These are phyloP conservation scores for Bjerkandera adusta DNA, from an alignment of 1,284 basidiomycete genomes.

Conservation along the genomic window DNA sequence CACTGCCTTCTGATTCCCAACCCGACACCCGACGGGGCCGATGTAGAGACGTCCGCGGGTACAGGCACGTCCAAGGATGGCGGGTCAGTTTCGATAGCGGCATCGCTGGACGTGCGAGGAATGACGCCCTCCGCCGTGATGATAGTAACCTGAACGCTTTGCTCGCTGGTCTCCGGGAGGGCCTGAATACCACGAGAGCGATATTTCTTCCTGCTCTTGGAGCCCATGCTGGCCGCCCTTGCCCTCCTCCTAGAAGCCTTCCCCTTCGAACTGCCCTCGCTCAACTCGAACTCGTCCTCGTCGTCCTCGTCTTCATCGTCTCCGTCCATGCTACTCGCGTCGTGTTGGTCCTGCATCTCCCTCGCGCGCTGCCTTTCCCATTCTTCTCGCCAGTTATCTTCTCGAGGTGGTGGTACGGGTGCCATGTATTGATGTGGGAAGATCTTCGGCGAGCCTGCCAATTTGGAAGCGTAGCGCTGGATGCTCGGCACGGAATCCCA, in stretches of 20 bases:
- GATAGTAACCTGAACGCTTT: conserved; percentile 51
- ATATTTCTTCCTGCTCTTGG: conserved; percentile 51
- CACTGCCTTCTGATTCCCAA: conserved; percentile 16
- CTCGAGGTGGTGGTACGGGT: conserved; percentile 43
- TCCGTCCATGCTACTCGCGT: conserved; percentile 74
- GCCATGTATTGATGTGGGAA: conserved; percentile 33
- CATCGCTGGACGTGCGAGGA: neutral
- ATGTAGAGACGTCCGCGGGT: conserved; percentile 6
- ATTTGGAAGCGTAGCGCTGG: conserved; percentile 66
- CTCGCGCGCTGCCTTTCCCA: conserved; percentile 14
- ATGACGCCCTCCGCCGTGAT: conserved; percentile 16
- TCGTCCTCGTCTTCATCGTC: conserved; percentile 84
- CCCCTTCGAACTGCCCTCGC: conserved; percentile 21
- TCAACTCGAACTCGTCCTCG: conserved; percentile 37
- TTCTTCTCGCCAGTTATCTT: conserved; percentile 36
- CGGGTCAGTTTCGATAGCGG: conserved; percentile 8
- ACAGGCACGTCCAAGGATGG: conserved; percentile 5
- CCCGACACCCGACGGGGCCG: conserved; percentile 1
- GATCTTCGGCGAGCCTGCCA: conserved; percentile 48
- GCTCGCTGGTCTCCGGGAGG: conserved; percentile 44
- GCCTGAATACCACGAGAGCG: conserved; percentile 63
- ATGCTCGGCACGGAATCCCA: conserved; percentile 84
- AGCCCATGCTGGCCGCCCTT: conserved; percentile 28
- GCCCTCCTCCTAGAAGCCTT: conserved; percentile 31
- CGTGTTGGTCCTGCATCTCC: conserved; percentile 44